A percentile compares a stretch with the other conserved stretches of the same genome.
phyloP scores from a whole-genome alignment of 2,329 filamentous ascomycete genomes.

The Botrytis cinerea region DNA sequence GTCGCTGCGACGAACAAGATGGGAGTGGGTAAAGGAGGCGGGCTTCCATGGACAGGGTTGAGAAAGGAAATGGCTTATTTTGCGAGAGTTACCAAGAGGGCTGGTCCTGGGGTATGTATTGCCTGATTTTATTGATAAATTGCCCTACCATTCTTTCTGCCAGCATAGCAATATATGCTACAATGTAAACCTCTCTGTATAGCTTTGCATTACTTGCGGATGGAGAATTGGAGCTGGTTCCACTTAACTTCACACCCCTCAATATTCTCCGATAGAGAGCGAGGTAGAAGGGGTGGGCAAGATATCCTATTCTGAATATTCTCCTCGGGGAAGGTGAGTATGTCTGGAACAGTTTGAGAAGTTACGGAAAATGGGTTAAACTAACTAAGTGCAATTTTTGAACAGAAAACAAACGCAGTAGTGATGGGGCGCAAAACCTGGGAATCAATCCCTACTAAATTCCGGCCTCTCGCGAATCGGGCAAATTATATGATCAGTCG shows the following conservation, averaged over 20 bases:
- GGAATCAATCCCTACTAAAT: constrained; percentile 79
- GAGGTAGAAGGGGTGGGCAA: neutral
- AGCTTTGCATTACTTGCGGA: neutral
- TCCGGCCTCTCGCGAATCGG: constrained; percentile 77
- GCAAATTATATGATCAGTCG: constrained; percentile 78
- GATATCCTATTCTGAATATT: neutral
- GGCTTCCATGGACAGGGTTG: constrained; percentile 85
- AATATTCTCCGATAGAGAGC: neutral
- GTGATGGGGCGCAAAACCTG: constrained; percentile 99
- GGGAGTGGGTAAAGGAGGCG: constrained; percentile 80
- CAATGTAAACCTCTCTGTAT: fast-evolving
- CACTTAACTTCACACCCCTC: too few species aligned
- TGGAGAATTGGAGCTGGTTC: neutral
- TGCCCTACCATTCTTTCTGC: neutral
- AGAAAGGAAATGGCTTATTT: constrained; percentile 96
- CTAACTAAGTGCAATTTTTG: neutral
- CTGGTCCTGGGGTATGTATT: constrained; percentile 45
- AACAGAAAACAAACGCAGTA: constrained; percentile 63
- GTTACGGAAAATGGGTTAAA: neutral
- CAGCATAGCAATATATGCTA: neutral
- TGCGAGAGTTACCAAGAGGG: constrained; percentile 74
- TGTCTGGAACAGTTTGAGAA: neutral
- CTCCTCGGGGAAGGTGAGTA: too few species aligned
- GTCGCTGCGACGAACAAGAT: constrained; percentile 87
- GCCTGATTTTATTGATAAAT: neutral